Base-by-base conservation (phyloP, 106 monocot species). In the Vanilla planifolia region DNA sequence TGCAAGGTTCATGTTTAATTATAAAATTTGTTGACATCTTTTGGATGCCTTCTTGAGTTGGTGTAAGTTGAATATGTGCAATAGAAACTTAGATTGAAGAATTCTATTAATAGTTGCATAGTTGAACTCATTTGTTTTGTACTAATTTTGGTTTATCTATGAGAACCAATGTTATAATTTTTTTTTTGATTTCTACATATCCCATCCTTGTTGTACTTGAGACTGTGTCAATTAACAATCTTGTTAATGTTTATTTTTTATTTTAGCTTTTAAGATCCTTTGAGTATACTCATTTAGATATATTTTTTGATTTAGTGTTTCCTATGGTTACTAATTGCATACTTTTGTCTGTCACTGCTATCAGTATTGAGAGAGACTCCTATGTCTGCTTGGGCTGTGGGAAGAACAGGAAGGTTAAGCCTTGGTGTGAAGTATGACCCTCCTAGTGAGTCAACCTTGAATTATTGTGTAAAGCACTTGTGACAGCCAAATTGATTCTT, bases 381-480 rank as follows among this genome's bases (percentile, higher is more conserved):
- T 68, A 52, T 70, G 34, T 79, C 71, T 77, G 84, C 82, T 43
- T 98, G 96, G 96, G 62, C 75, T 37, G 96, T 98, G 3, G 79
- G 77, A 36, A 85, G 79, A 65, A 32, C 48, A 26, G 96, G 91
- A 51, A 82, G 75, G 44, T 77, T 98, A 67, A 82, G 75, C 72
- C 65, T 75, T 27, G 96, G 96, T 30, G 33, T 83, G 39, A 73
- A 88, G 52, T 92, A 81, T 68, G 79, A 72, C 39, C 79, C 87
- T 58, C 52, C 62, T 58, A 35, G 96, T 89, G 47, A 71, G 83
- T 71, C 64, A 19, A 50, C n/a, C n/a, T n/a, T n/a, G n/a, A n/a
- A n/a, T n/a, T n/a, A n/a, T n/a, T n/a, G n/a, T n/a, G n/a, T n/a
- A n/a, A n/a, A n/a, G n/a, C n/a, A n/a, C n/a, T n/a, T n/a, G n/a